These are phyloP conservation scores for Epithele typhae DNA, from an alignment of 768 basidiomycete genomes.

Conservation along the genomic window DNA sequence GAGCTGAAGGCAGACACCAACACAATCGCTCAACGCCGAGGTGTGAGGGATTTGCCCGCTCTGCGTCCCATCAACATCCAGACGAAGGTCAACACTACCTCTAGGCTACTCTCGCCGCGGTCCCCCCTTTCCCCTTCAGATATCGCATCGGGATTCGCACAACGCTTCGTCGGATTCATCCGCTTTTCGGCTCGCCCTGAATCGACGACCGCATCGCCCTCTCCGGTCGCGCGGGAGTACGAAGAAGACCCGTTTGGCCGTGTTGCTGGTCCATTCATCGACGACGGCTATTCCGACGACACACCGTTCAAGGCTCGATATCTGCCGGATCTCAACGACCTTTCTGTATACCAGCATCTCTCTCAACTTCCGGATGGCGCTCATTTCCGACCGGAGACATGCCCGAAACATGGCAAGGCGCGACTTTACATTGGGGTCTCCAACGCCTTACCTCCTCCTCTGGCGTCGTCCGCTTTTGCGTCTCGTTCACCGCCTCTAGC, in stretches of 20 bases:
- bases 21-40: slow-evolving; percentile 10
- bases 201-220: slow-evolving; percentile 2
- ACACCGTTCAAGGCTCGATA: too few species aligned
- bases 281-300: slow-evolving; percentile 8
- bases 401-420: background rate
- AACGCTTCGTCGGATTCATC: slow-evolving; percentile 9
- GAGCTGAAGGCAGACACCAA: background rate
- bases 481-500: too few species aligned
- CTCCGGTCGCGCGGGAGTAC: background rate
- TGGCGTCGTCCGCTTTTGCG: too few species aligned
- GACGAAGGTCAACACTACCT: too few species aligned
- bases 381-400: background rate
- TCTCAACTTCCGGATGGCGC: background rate
- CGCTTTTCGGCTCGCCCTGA: slow-evolving; percentile 1
- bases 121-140: background rate
- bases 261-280: slow-evolving; percentile 7
- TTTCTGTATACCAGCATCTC: too few species aligned
- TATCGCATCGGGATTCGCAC: slow-evolving; percentile 5
- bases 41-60: background rate
- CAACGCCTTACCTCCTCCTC: too few species aligned
- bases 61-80: background rate
- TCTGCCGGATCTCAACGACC: background rate
- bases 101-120: background rate
- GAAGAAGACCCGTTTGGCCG: slow-evolving; percentile 8
- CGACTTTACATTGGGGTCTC: slow-evolving; percentile 1